Base-by-base conservation (phyloP, 768 basidiomycete species). In the Pleurotus djamor region DNA sequence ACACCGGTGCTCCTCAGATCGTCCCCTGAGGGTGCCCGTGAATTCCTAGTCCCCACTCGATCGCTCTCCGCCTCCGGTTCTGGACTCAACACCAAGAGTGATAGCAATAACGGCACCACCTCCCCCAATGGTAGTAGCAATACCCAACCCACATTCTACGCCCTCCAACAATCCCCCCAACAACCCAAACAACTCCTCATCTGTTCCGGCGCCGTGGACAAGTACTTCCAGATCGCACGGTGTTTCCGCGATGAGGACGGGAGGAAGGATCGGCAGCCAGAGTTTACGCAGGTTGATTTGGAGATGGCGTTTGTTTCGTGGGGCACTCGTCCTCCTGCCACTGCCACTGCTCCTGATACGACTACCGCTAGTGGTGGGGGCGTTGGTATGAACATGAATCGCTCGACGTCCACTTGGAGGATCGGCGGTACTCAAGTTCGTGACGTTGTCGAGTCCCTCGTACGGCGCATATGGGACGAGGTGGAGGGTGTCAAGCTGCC, bases 161-260 rank as follows among this genome's bases (percentile, higher is more conserved):
- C 96, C 0, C 81, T 97, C 51, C 87, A 92, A 9, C 96, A 97
- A 73, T 97, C 95, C 0, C 96, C 96, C 2, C 96, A 98, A 70
- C 95, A 96, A 72, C 94, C 94, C 3, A 98, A 97, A 71, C 96
- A 97, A 69, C 79, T 97, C 4, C 80, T 98, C 58, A 91, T 97
- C 21, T 88, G 89, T 62, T 96, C 95, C 7, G 96, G 95, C 14
- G 87, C 82, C 3, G 80, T 96, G n/a, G 90, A 94, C 68, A 86
- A 82, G 64, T 98, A 98, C 73, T 98, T 86, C 74, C 96, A 98
- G 71, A 80, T 98, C 56, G 96, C 96, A 12, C 86, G 86, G 64
- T 98, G 96, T 74, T 98, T 98, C 79, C 85, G 96, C 48, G 96
- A 98, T 71, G 96, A 98, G 72, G 94, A 93, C 67, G 94, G 95